Evolutionary conservation across 139 green algal genomes (phyloP), one percentile per base, ranked within the genome.

Genomic region (Chlamydomonas asymmetrica): DNA sequence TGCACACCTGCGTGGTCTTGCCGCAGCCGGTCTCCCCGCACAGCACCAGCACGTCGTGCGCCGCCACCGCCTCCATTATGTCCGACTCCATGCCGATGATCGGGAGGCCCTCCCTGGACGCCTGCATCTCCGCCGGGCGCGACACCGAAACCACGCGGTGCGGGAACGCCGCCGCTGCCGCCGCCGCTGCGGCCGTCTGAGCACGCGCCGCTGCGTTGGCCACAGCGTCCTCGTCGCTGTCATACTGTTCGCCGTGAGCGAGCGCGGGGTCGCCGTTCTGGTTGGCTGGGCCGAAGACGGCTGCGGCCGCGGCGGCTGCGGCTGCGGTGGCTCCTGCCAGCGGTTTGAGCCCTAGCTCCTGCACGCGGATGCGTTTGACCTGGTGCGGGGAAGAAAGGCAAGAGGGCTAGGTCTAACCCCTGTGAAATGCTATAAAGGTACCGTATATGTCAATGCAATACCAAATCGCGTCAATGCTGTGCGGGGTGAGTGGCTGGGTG

Each of bases 11-110:
- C 10, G 94, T 98, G 32, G 94, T 98, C 67, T 98, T 98, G 52
- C 94, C 94, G 72, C 89, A 97, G 5, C 95, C 95, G 3, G 94
- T 97, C 85, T 96, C 94, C 34, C 95, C 95, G 71, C 89, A 97
- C 59, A 98, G 77, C 68, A 93, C 82, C 27, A 97, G 65, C 7
- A 97, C 89, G 71, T 95, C 90, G 40, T 91, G 57, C 2, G 76
- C 63, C 4, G 62, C 35, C 16, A 98, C 74, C 5, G 85, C 86
- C 85, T 98, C 94, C 91, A 98, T 95, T 34, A 98, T 86, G 77
- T 98, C 93, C 72, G 72, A 89, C 87, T 98, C 95, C 88, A 94
- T 89, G 6, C 86, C 92, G 6, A 92, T 78, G 59, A 98, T 95
- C 13, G 95, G 95, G 73, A 98, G 91, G 52, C 68, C 75, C n/a